Percentiles rank a stretch among this genome's conserved stretches.
phyloP scores from a whole-genome alignment of 495 filamentous ascomycete species.

The Antarctomyces pellizariae region DNA sequence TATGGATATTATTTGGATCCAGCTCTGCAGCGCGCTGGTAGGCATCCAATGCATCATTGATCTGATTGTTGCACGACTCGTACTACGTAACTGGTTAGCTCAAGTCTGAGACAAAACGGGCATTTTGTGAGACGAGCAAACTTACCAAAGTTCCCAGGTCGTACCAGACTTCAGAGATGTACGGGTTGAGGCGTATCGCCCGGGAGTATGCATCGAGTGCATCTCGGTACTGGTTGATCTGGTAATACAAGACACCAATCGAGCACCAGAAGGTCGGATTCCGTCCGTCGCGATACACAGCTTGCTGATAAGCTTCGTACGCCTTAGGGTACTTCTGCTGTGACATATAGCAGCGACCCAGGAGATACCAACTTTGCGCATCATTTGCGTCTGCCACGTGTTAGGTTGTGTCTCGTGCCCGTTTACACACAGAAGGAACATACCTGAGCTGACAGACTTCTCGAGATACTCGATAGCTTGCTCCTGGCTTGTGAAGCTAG shows the following conservation, averaged over 20 bases:
- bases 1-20: conserved; percentile 80
- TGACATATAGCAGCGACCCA: conserved; percentile 97
- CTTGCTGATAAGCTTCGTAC: conserved; percentile 97
- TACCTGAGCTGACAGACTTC: conserved; percentile 87
- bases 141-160: conserved; percentile 88
- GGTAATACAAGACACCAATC: conserved; percentile 96
- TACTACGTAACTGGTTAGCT: conserved; percentile 31
- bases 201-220: conserved; percentile 96
- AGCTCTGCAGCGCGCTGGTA: conserved; percentile 89
- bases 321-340: conserved; percentile 98
- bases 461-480: conserved; percentile 91
- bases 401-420: conserved; percentile 13
- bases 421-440: conserved; percentile 15
- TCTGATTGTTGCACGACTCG: conserved; percentile 98
- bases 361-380: conserved; percentile 95
- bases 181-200: conserved; percentile 90
- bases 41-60: conserved; percentile 83
- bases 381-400: conserved; percentile 57
- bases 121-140: conserved; percentile 13
- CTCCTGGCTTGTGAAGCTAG: conserved; percentile 71
- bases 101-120: conserved; percentile 4
- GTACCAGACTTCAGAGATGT: conserved; percentile 99
- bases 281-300: conserved; percentile 90
- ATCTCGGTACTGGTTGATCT: conserved; percentile 99
- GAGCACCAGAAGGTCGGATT: conserved; percentile 99